Evolutionary conservation across 2,329 filamentous ascomycete species (phyloP).

Genomic region (Camillea tinctor): DNA sequence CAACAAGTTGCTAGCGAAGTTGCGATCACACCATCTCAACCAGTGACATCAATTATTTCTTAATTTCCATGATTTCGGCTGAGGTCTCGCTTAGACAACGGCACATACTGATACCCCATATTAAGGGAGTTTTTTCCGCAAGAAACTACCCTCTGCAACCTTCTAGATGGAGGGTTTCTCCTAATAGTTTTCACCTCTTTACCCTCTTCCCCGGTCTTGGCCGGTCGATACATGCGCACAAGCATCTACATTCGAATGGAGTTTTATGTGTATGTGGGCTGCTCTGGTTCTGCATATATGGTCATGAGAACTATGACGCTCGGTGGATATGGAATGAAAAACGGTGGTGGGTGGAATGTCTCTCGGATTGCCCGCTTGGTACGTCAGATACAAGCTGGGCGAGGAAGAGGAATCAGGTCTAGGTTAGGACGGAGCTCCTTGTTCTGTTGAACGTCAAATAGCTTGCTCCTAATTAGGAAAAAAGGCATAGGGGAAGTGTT

Average conservation of each 20-base stretch:
- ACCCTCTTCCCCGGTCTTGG: not conserved
- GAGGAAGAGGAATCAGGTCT: not conserved
- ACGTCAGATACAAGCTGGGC: not conserved
- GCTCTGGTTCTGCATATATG: not conserved
- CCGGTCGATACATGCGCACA: not conserved
- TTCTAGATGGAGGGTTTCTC: not conserved
- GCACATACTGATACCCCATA: slow-evolving; percentile 8
- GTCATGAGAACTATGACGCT: not conserved
- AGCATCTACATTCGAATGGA: not conserved
- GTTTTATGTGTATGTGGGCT: not conserved
- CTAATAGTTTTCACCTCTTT: not conserved
- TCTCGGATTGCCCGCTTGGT: not conserved
- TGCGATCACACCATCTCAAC: not conserved
- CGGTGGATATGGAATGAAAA: not conserved
- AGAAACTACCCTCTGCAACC: not conserved
- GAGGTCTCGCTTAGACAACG: not conserved
- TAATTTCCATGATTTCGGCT: not conserved
- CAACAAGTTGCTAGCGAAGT: not conserved
- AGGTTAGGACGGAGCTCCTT: not conserved
- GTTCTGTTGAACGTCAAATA: no score
- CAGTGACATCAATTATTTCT: not conserved
- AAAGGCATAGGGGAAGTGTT: not conserved
- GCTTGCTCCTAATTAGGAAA: no score
- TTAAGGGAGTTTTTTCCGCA: not conserved
- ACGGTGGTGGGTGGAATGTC: not conserved